These are phyloP conservation scores for Arabidopsis suecica DNA, from an alignment of 345 rosid species.

Conservation along the genomic window DNA sequence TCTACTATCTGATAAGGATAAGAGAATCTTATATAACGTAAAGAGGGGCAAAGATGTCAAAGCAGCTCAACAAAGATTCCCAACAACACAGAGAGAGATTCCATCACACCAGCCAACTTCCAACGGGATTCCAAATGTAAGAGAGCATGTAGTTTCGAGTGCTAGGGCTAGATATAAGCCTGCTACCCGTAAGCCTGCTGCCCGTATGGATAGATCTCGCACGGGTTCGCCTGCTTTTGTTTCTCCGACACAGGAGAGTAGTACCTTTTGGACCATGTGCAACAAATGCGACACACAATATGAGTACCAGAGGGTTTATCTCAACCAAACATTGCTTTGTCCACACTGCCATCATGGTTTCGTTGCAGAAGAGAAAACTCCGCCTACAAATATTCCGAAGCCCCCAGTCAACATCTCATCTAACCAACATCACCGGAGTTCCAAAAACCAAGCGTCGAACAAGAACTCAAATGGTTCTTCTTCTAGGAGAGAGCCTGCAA, in stretches of 20 bases:
- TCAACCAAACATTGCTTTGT: constrained; percentile 80
- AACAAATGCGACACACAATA: constrained; percentile 73
- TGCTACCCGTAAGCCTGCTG: constrained; percentile 34
- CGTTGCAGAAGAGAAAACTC: constrained; percentile 68
- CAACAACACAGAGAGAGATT: constrained; percentile 43
- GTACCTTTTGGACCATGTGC: constrained; percentile 92
- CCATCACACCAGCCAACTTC: constrained; percentile 48
- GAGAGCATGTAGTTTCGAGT: constrained; percentile 41
- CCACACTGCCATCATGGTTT: constrained; percentile 75
- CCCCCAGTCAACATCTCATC: constrained; percentile 50
- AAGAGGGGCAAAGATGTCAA: constrained; percentile 50
- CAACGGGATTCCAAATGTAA: constrained; percentile 56
- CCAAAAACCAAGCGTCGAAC: constrained; percentile 44
- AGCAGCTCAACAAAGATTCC: constrained; percentile 44
- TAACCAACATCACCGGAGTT: constrained; percentile 54
- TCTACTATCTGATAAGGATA: constrained; percentile 68
- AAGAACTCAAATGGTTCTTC: constrained; percentile 38
- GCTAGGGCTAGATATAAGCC: constrained; percentile 42
- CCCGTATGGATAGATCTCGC: constrained; percentile 37
- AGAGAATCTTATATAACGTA: constrained; percentile 68
- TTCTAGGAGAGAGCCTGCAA: constrained; percentile 41
- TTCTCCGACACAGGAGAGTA: constrained; percentile 47
- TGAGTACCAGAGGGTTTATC: constrained; percentile 77
- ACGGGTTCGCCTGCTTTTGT: constrained; percentile 37
- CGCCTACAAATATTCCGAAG: constrained; percentile 62